Percentiles rank a stretch among this genome's conserved stretches.
These are phyloP conservation scores for Suillus fuscotomentosus DNA, from an alignment of 768 basidiomycete species.

Conservation along the genomic window DNA sequence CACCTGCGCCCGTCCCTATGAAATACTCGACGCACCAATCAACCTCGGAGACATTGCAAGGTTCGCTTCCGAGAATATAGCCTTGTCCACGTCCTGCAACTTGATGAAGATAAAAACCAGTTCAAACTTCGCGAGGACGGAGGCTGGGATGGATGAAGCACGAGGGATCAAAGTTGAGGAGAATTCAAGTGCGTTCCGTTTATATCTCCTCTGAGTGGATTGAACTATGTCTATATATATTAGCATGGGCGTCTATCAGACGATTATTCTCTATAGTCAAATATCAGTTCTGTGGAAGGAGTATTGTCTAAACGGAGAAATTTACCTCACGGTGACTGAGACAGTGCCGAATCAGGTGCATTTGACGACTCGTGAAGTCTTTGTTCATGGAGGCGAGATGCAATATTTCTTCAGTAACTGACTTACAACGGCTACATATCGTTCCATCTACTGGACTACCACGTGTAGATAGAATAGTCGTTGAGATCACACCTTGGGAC, in stretches of 20 bases:
- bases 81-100: constrained; percentile 86
- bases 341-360: constrained; percentile 82
- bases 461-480: background rate
- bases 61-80: constrained; percentile 68
- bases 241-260: constrained; percentile 98
- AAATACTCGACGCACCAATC: constrained; percentile 50
- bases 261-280: constrained; percentile 57
- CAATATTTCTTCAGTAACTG: background rate
- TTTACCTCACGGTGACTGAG: constrained; percentile 78
- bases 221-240: constrained; percentile 84
- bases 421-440: background rate
- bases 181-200: constrained; percentile 96
- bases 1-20: constrained; percentile 50
- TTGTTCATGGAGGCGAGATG: background rate
- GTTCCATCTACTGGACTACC: background rate
- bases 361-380: background rate
- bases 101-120: constrained; percentile 82
- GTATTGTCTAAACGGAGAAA: background rate
- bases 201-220: constrained; percentile 87
- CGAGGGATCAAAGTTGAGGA: constrained; percentile 48
- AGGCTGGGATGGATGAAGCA: constrained; percentile 18
- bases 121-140: constrained; percentile 18
- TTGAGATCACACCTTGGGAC: background rate
- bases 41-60: constrained; percentile 87
- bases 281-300: constrained; percentile 6